Conservation (phyloP, 2,329 filamentous ascomycete species). For the Sarocladium strictum region DNA sequence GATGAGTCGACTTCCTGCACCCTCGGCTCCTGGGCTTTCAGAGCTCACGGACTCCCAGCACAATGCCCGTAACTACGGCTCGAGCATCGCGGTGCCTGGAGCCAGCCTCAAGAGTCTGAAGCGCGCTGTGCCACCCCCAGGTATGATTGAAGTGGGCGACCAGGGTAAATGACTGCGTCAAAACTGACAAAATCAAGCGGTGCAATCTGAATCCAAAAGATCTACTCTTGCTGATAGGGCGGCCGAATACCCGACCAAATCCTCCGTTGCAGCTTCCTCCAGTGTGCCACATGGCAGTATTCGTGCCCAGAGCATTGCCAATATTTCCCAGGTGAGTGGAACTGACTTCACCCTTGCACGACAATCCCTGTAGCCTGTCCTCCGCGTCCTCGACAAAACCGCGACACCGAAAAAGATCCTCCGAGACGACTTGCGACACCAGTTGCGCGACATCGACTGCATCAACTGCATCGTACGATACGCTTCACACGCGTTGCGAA, state of each 20-base stretch:
- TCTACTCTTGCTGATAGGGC: constrained; percentile 52
- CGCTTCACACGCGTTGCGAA: not conserved
- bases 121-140: constrained; percentile 41
- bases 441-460: not conserved
- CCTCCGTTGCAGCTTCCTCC: constrained; percentile 32
- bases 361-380: constrained; percentile 3
- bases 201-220: constrained; percentile 53
- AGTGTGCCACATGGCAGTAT: not conserved
- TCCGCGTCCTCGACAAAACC: not conserved
- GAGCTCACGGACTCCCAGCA: constrained; percentile 56
- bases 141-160: constrained; percentile 23
- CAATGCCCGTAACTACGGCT: constrained; percentile 38
- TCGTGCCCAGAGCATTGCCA: constrained; percentile 6
- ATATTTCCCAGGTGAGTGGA: constrained; percentile 7
- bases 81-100: constrained; percentile 35
- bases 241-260: constrained; percentile 41
- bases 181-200: constrained; percentile 30
- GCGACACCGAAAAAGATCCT: constrained; percentile 4
- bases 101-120: constrained; percentile 37
- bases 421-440: not conserved
- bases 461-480: not conserved
- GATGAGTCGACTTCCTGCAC: constrained; percentile 8
- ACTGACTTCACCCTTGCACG: constrained; percentile 3
- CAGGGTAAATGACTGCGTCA: not conserved
- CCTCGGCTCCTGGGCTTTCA: constrained; percentile 28